Percentiles rank a stretch among this genome's conserved stretches.
These are phyloP conservation scores for Botrytis fragariae DNA, from an alignment of 2,329 filamentous ascomycete species.

Conservation along the genomic window DNA sequence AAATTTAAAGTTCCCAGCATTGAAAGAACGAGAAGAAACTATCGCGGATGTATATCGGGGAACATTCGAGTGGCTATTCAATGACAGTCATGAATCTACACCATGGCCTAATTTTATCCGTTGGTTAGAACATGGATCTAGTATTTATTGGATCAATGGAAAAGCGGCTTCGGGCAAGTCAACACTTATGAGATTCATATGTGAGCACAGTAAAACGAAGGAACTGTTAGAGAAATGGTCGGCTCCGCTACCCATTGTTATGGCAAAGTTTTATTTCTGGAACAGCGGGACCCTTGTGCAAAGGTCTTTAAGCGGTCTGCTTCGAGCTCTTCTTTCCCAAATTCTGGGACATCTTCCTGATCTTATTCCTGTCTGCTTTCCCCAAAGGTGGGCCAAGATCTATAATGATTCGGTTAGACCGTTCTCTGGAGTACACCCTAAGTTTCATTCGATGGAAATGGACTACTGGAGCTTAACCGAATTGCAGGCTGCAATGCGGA, in stretches of 20 bases:
- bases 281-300: slow-evolving; percentile 39
- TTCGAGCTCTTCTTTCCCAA: slow-evolving; percentile 21
- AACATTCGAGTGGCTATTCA: slow-evolving; percentile 25
- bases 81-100: not conserved
- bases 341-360: not conserved
- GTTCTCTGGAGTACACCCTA: not conserved
- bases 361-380: not conserved
- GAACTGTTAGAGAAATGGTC: slow-evolving; percentile 36
- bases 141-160: slow-evolving; percentile 28
- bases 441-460: not conserved
- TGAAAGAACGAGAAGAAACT: slow-evolving; percentile 9
- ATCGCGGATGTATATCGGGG: slow-evolving; percentile 14
- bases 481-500: not conserved
- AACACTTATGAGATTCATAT: slow-evolving; percentile 28
- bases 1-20: slow-evolving; percentile 4
- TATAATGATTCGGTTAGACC: not conserved
- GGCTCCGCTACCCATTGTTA: slow-evolving; percentile 17
- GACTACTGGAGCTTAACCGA: not conserved
- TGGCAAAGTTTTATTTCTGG: slow-evolving; percentile 48
- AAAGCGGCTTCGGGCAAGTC: slow-evolving; percentile 27
- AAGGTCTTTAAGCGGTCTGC: slow-evolving; percentile 19
- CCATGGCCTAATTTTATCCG: slow-evolving; percentile 11
- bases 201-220: not conserved
- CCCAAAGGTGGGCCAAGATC: not conserved
- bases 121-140: slow-evolving; percentile 22